phyloP scores from a whole-genome alignment of 148 eudicot genomes.

The Silene conica region DNA sequence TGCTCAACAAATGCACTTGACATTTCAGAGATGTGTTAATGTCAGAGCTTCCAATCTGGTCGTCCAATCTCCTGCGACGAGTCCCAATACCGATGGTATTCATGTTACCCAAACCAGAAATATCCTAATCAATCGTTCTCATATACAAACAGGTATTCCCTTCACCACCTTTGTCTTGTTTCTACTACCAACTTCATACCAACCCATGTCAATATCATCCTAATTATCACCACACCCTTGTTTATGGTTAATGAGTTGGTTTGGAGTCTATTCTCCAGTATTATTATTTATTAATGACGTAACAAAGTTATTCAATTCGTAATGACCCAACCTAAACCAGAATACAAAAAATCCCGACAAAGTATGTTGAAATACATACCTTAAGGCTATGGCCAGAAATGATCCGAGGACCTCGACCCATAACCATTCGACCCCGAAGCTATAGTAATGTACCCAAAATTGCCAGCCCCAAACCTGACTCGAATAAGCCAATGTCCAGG shows the following conservation, averaged over 20 bases:
- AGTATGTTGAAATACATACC: neutral
- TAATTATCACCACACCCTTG: conserved; percentile 1
- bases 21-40: conserved; percentile 40
- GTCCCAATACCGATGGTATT: conserved; percentile 94
- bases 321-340: neutral
- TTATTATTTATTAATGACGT: neutral
- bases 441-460: neutral
- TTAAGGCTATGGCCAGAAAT: neutral
- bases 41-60: conserved; percentile 55
- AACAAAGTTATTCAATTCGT: neutral
- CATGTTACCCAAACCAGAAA: conserved; percentile 57
- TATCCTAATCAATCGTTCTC: conserved; percentile 39
- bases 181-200: conserved; percentile 1
- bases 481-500: neutral
- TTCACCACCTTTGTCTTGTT: neutral
- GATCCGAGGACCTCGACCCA: neutral
- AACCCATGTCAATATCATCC: neutral
- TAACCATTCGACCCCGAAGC: neutral
- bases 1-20: conserved; percentile 80
- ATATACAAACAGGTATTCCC: conserved; percentile 57
- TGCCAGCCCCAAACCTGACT: neutral
- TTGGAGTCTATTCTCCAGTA: neutral
- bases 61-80: conserved; percentile 46
- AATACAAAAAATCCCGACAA: neutral
- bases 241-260: conserved; percentile 5